Evolutionary conservation across 345 rosid species (phyloP).

Genomic region (Erysimum cheiranthoides): DNA sequence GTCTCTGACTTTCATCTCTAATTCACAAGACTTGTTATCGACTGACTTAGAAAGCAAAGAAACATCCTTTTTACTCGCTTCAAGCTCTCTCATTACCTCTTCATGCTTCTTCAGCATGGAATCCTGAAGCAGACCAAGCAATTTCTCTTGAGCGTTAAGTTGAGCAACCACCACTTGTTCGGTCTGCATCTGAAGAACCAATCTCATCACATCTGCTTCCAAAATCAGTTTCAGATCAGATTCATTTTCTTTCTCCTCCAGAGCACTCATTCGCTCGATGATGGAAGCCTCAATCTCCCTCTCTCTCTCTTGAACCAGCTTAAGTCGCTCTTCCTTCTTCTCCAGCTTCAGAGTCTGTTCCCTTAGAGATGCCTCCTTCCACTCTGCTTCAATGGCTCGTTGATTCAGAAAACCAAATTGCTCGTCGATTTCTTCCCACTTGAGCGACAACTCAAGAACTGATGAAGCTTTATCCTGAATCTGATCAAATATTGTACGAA

Average conservation of each 20-base stretch:
- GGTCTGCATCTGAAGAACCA: not conserved
- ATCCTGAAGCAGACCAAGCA: not conserved
- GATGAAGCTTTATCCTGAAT: not conserved
- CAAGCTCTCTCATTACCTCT: constrained; percentile 12
- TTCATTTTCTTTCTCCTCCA: constrained; percentile 17
- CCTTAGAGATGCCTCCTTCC: constrained; percentile 6
- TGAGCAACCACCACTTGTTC: not conserved
- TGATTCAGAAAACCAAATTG: not conserved
- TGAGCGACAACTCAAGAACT: not conserved
- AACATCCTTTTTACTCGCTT: constrained; percentile 17
- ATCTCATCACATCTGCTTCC: not conserved
- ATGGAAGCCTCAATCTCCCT: constrained; percentile 7
- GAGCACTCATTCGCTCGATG: not conserved
- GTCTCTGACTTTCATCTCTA: constrained; percentile 10
- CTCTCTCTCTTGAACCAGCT: constrained; percentile 18
- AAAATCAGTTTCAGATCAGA: constrained; percentile 4
- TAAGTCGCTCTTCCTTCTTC: constrained; percentile 22
- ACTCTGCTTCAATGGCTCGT: constrained; percentile 4
- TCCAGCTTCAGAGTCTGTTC: not conserved
- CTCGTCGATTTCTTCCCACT: constrained; percentile 9
- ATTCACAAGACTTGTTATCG: not conserved
- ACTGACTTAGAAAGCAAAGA: not conserved
- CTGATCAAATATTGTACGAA: not conserved
- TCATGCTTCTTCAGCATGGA: not conserved
- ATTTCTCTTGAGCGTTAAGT: not conserved